phyloP scores from a whole-genome alignment of 1,284 basidiomycete species.

The Tranzscheliella williamsii region DNA sequence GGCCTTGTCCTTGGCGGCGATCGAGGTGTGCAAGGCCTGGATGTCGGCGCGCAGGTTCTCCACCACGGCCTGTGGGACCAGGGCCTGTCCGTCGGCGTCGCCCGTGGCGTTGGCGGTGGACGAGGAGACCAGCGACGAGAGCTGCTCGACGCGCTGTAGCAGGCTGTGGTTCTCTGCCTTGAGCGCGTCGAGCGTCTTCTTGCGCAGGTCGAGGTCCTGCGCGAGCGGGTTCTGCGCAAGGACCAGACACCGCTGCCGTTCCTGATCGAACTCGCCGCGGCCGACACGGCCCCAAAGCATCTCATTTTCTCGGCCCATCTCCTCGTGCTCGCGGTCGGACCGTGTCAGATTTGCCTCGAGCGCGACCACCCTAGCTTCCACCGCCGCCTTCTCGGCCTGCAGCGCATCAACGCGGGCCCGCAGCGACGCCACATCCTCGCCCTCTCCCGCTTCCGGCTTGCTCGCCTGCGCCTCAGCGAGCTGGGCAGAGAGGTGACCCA shows the following conservation, averaged over 20 bases:
- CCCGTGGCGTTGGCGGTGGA: not conserved
- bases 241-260: constrained; percentile 71
- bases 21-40: constrained; percentile 66
- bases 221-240: constrained; percentile 76
- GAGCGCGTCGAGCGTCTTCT: constrained; percentile 71
- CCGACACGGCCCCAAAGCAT: constrained; percentile 66
- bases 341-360: constrained; percentile 33
- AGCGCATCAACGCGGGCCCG: not conserved
- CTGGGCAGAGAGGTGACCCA: constrained; percentile 3
- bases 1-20: constrained; percentile 70
- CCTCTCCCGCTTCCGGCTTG: too few species aligned
- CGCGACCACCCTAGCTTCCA: constrained; percentile 40
- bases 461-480: constrained; percentile 5
- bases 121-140: constrained; percentile 32
- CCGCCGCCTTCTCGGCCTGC: constrained; percentile 10
- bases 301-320: constrained; percentile 73
- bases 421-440: constrained; percentile 1
- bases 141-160: constrained; percentile 59
- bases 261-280: constrained; percentile 76
- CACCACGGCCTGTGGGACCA: constrained; percentile 67
- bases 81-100: constrained; percentile 63
- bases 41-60: constrained; percentile 71
- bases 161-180: constrained; percentile 76
- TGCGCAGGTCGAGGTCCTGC: constrained; percentile 72
- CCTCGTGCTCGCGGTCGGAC: constrained; percentile 65